Evolutionary conservation across 2,329 filamentous ascomycete genomes (phyloP).

Genomic region (Zalaria obscura): DNA sequence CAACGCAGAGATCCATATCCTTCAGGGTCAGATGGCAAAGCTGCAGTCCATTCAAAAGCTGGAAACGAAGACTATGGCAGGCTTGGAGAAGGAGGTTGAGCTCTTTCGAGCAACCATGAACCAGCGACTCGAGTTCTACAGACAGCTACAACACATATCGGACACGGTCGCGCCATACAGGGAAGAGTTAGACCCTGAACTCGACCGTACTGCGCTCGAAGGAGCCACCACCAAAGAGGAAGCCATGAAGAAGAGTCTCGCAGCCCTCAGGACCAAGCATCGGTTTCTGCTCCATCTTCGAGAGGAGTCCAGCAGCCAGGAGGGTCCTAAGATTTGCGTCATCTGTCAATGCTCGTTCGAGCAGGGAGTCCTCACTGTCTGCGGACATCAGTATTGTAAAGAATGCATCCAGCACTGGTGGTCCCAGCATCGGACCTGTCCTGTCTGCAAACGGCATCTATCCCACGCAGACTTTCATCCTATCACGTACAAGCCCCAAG

Average conservation of each 20-base stretch:
- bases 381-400: constrained; percentile 85
- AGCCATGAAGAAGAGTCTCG: constrained; percentile 42
- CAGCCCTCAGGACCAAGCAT: constrained; percentile 54
- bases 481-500: constrained; percentile 67
- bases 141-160: constrained; percentile 79
- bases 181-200: constrained; percentile 42
- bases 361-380: constrained; percentile 69
- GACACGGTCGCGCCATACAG: constrained; percentile 71
- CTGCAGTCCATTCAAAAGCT: constrained; percentile 39
- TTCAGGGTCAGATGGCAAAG: constrained; percentile 46
- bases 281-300: constrained; percentile 55
- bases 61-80: constrained; percentile 37
- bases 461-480: constrained; percentile 59
- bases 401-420: constrained; percentile 77
- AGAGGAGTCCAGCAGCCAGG: constrained; percentile 47
- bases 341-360: constrained; percentile 73
- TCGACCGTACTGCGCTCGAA: constrained; percentile 36
- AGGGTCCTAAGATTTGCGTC: constrained; percentile 53
- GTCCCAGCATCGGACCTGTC: constrained; percentile 59
- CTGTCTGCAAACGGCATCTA: constrained; percentile 65
- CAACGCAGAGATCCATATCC: constrained; percentile 48
- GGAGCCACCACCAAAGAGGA: constrained; percentile 33
- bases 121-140: constrained; percentile 73
- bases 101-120: constrained; percentile 71
- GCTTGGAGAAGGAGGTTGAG: constrained; percentile 57